Conservation (phyloP, 371 early-diverging fungal genomes). For the Mucor indicus region DNA sequence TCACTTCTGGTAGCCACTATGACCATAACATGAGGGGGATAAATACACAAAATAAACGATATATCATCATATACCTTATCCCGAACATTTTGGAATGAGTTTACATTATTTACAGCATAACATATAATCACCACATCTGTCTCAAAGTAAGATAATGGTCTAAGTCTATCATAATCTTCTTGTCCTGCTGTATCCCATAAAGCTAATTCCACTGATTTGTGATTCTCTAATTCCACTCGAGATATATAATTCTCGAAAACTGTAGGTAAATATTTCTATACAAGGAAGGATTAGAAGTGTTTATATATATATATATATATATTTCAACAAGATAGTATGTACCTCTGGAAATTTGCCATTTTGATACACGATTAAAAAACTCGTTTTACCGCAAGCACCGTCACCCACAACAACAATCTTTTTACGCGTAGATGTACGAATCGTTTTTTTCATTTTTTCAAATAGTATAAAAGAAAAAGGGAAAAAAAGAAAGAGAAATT, state of each 20-base stretch:
- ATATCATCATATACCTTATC: conserved; percentile 55
- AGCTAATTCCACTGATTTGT: conserved; percentile 74
- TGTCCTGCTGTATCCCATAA: conserved; percentile 95
- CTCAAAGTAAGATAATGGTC: conserved; percentile 83
- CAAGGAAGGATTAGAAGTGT: not conserved
- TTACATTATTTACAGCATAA: conserved; percentile 73
- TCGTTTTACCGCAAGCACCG: conserved; percentile 42
- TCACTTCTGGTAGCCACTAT: conserved; percentile 66
- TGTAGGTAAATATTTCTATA: conserved; percentile 63
- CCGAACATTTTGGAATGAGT: conserved; percentile 78
- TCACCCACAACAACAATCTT: conserved; percentile 42
- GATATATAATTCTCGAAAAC: conserved; percentile 88
- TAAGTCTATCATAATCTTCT: conserved; percentile 82
- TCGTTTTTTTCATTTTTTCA: too few species aligned
- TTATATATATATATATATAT: not conserved
- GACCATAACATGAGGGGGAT: conserved; percentile 45
- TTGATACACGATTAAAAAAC: conserved; percentile 37
- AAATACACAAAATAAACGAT: not conserved
- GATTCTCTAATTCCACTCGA: conserved; percentile 70
- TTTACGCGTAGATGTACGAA: conserved; percentile 19
- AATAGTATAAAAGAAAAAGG: too few species aligned
- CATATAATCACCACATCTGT: conserved; percentile 90
- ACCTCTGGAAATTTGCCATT: conserved; percentile 38
- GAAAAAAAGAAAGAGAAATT: too few species aligned
- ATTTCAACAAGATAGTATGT: not conserved